phyloP scores from a whole-genome alignment of 495 filamentous ascomycete genomes.

The Aspergillus mulundensis region DNA sequence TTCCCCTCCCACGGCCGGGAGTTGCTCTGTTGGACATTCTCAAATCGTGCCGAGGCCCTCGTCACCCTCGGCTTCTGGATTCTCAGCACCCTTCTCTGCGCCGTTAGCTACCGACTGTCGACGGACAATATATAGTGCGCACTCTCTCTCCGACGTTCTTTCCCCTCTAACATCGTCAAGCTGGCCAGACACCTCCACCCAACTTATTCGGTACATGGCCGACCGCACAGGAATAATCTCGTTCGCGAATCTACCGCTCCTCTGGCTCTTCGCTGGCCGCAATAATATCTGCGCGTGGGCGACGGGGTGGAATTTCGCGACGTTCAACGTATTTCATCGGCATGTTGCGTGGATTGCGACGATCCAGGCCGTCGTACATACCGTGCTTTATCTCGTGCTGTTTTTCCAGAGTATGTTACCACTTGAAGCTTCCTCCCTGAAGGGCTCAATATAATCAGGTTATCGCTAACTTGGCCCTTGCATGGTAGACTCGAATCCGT shows the following conservation, averaged over 20 bases:
- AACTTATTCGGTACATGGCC: slow-evolving; percentile 43
- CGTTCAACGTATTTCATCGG: slow-evolving; percentile 53
- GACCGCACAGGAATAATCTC: slow-evolving; percentile 50
- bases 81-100: slow-evolving; percentile 34
- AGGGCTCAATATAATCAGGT: neutral
- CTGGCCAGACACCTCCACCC: slow-evolving; percentile 30
- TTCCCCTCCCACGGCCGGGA: slow-evolving; percentile 23
- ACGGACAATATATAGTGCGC: slow-evolving; percentile 39
- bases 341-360: slow-evolving; percentile 53
- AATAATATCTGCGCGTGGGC: slow-evolving; percentile 55
- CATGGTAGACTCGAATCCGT: slow-evolving; percentile 27
- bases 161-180: slow-evolving; percentile 21
- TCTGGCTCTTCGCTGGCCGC: slow-evolving; percentile 50
- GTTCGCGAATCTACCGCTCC: slow-evolving; percentile 47
- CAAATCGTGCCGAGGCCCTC: slow-evolving; percentile 38
- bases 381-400: slow-evolving; percentile 29
- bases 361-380: slow-evolving; percentile 47
- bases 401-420: slow-evolving; percentile 25
- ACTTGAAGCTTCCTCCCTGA: neutral
- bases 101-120: slow-evolving; percentile 34
- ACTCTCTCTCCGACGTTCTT: neutral
- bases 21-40: slow-evolving; percentile 36
- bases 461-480: too few species aligned
- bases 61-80: slow-evolving; percentile 38
- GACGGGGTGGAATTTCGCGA: slow-evolving; percentile 52